These are phyloP conservation scores for Chalciporus piperatoides DNA, from an alignment of 1,284 basidiomycete genomes.

Conservation along the genomic window DNA sequence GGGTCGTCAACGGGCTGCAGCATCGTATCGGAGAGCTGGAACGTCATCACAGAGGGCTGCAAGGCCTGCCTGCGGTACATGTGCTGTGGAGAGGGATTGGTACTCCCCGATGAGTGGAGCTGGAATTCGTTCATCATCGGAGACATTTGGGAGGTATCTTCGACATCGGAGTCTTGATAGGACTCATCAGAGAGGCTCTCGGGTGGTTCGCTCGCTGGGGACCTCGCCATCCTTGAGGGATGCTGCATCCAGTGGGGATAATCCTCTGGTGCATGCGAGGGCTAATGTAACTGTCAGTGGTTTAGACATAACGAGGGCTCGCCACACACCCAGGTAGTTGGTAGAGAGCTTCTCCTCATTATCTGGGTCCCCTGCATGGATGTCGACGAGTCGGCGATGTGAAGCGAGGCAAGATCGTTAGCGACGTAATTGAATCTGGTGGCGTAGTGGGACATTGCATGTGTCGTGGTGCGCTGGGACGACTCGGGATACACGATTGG, in stretches of 20 bases:
- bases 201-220: slow-evolving; percentile 32
- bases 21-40: slow-evolving; percentile 27
- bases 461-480: slow-evolving; percentile 31
- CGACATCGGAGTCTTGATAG: slow-evolving; percentile 30
- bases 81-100: slow-evolving; percentile 8
- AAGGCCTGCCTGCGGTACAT: slow-evolving; percentile 16
- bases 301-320: not conserved
- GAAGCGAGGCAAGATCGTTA: slow-evolving; percentile 13
- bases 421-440: slow-evolving; percentile 14
- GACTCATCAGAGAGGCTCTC: slow-evolving; percentile 35
- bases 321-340: slow-evolving; percentile 20
- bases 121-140: slow-evolving; percentile 35
- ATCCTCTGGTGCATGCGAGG: slow-evolving; percentile 18
- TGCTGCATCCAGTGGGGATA: slow-evolving; percentile 19
- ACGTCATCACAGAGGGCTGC: slow-evolving; percentile 31
- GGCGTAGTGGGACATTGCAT: slow-evolving; percentile 17
- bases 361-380: slow-evolving; percentile 16
- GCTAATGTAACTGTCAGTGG: slow-evolving; percentile 23
- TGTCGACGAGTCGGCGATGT: slow-evolving; percentile 9
- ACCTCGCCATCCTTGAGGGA: slow-evolving; percentile 15
- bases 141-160: slow-evolving; percentile 29
- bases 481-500: slow-evolving; percentile 29
- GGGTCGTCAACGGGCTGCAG: slow-evolving; percentile 30
- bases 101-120: slow-evolving; percentile 18
- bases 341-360: slow-evolving; percentile 21